Evolutionary conservation across 768 basidiomycete species (phyloP), one percentile per base, ranked within the genome.

Genomic region (Lenzites betulinus): DNA sequence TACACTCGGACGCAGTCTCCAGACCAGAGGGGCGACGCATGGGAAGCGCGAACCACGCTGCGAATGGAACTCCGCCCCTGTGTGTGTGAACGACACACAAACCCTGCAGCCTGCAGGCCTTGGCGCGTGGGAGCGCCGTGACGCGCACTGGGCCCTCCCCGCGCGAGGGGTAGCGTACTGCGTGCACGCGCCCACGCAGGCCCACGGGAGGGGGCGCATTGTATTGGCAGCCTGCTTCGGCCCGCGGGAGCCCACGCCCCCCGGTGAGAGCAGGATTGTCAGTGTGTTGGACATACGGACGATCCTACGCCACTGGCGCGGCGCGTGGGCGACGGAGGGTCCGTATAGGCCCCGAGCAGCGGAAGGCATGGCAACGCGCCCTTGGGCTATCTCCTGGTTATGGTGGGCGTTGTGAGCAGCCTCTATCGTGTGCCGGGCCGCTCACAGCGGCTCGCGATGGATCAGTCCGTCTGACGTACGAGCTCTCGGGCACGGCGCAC

Each of bases 31-130:
- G 38, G 18, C 56, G 49, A 58, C 48, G 39, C 50, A 50, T 58
- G 41, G 47, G 56, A 58, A 58, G 56, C 56, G 56, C 39, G 56
- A 58, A 50, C 28, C 56, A 18, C 56, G 38, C 54, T 28, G 11
- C 12, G 13, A 49, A 58, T 58, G 18, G 55, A 49, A 56, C 55
- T 49, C 55, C 55, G 47, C 55, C 49, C 2, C 36, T n/a, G 35
- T 48, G 43, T 48, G 55, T 54, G 53, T 39, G 51, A 52, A 42
- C 33, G 23, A 18, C 38, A 18, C 38, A 18, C 49, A 30, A 50
- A 35, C 49, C 49, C 33, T n/a, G 49, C 49, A 22, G n/a, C 49
- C 33, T n/a, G 49, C 49, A 22, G n/a, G 20, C 49, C 33, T 1
- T 16, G 18, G 25, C 46, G 36, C 55, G 55, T 56, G 55, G 36